These are phyloP conservation scores for Pseudogymnoascus sp. DNA, from an alignment of 2,329 filamentous ascomycete genomes.

Conservation along the genomic window DNA sequence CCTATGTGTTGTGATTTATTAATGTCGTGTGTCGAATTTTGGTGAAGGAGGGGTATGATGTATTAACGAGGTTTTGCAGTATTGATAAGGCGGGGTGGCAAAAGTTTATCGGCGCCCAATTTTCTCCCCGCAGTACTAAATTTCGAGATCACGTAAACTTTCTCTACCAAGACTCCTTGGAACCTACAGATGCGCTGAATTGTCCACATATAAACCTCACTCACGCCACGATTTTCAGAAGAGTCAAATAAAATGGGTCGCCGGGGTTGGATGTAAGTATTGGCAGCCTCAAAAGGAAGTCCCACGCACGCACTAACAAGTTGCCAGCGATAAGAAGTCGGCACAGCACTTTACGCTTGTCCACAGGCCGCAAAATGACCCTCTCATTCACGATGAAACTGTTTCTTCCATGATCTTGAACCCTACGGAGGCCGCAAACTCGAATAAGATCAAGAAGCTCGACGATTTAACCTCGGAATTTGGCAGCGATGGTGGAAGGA, in stretches of 20 bases:
- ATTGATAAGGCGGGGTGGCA: conserved; percentile 8
- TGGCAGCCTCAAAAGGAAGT: conserved; percentile 9
- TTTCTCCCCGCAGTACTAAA: conserved; percentile 9
- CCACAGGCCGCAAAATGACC: conserved; percentile 94
- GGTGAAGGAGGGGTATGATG: conserved; percentile 5
- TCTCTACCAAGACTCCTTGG: conserved; percentile 7
- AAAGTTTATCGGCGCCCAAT: conserved; percentile 6
- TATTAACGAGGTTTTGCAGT: conserved; percentile 8
- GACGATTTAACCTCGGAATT: conserved; percentile 71
- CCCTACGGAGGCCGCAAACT: conserved; percentile 45
- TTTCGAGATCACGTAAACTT: conserved; percentile 7
- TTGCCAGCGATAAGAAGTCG: conserved; percentile 71
- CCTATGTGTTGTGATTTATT: conserved; percentile 8
- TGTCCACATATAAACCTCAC: neutral
- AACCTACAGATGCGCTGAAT: neutral
- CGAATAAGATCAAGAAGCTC: conserved; percentile 54
- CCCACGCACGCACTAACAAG: conserved; percentile 27
- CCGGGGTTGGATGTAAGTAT: conserved; percentile 62
- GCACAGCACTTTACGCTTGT: conserved; percentile 91
- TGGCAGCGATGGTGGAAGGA: conserved; percentile 50
- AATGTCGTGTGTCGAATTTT: conserved; percentile 1
- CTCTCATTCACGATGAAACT: conserved; percentile 84
- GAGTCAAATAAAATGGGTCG: conserved; percentile 53
- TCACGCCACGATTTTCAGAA: conserved; percentile 1
- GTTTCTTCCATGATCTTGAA: conserved; percentile 89